phyloP scores from a whole-genome alignment of 768 basidiomycete genomes.

The Mycena sanguinolenta region DNA sequence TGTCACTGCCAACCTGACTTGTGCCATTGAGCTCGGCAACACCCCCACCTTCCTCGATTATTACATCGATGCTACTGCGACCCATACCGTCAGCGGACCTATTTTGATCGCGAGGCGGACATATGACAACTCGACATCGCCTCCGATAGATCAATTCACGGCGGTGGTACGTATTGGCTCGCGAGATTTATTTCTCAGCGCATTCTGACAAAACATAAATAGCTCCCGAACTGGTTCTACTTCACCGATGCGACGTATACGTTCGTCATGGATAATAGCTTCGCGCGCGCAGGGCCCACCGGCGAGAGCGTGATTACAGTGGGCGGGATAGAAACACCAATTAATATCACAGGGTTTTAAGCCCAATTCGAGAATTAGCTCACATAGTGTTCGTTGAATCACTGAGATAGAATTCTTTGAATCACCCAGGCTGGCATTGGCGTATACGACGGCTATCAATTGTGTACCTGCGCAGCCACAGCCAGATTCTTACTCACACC shows the following conservation, averaged over 20 bases:
- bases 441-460: too few relatives aligned
- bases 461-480: too few relatives aligned
- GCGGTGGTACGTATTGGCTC: constrained; percentile 16
- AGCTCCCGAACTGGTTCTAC: constrained; percentile 35
- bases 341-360: constrained; percentile 30
- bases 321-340: constrained; percentile 14
- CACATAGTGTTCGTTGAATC: too few relatives aligned
- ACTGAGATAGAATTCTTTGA: too few relatives aligned
- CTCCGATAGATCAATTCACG: constrained; percentile 25
- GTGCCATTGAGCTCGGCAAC: constrained; percentile 30
- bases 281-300: constrained; percentile 26
- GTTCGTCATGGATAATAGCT: constrained; percentile 22
- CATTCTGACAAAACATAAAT: background rate
- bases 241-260: constrained; percentile 23
- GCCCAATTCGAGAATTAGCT: too few relatives aligned
- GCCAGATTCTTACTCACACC: too few relatives aligned
- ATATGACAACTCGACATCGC: constrained; percentile 19
- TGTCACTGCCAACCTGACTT: constrained; percentile 30
- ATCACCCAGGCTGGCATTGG: too few relatives aligned
- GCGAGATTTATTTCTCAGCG: background rate
- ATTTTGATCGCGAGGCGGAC: constrained; percentile 30
- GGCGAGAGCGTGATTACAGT: constrained; percentile 27
- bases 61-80: constrained; percentile 21
- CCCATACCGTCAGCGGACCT: constrained; percentile 19
- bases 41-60: constrained; percentile 35